A percentile compares a stretch with the other conserved stretches of the same genome.
These are phyloP conservation scores for Ottelia alismoides DNA, from an alignment of 106 monocot genomes.

Conservation along the genomic window DNA sequence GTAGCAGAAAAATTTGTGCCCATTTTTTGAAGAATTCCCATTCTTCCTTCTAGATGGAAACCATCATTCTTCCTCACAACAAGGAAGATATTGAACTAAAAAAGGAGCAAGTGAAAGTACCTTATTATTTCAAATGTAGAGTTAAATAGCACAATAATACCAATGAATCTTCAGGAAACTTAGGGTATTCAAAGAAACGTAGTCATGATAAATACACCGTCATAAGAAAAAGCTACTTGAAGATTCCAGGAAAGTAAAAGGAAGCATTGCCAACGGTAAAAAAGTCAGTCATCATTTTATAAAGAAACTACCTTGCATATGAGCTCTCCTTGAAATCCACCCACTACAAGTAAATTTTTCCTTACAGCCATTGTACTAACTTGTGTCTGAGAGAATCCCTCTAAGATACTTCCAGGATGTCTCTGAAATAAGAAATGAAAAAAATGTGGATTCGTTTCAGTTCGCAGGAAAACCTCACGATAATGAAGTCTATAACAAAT, in stretches of 20 bases:
- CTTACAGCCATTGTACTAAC: conserved; percentile 45
- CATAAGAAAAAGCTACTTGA: too few relatives aligned
- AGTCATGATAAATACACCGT: too few relatives aligned
- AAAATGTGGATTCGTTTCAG: not conserved
- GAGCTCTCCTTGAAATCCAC: conserved; percentile 58
- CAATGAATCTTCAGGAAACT: too few relatives aligned
- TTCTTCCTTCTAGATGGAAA: too few relatives aligned
- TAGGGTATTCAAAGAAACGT: too few relatives aligned
- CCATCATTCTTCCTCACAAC: too few relatives aligned
- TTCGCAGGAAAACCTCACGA: not conserved
- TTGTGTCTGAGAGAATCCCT: conserved; percentile 27
- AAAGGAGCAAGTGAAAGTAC: too few relatives aligned
- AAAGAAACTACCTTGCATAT: conserved; percentile 64
- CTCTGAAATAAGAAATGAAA: conserved; percentile 22
- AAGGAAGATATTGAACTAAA: too few relatives aligned
- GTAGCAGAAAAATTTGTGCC: not conserved
- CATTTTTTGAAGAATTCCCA: too few relatives aligned
- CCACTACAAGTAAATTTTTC: conserved; percentile 43
- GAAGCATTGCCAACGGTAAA: not conserved
- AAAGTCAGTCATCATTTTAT: not conserved
- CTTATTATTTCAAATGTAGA: too few relatives aligned
- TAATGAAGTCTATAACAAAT: not conserved
- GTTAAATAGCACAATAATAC: too few relatives aligned
- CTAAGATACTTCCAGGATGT: conserved; percentile 36
- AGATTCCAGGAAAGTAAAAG: not conserved